Base-by-base conservation (phyloP, 331 rosid genomes). In the Acacia concinna region DNA sequence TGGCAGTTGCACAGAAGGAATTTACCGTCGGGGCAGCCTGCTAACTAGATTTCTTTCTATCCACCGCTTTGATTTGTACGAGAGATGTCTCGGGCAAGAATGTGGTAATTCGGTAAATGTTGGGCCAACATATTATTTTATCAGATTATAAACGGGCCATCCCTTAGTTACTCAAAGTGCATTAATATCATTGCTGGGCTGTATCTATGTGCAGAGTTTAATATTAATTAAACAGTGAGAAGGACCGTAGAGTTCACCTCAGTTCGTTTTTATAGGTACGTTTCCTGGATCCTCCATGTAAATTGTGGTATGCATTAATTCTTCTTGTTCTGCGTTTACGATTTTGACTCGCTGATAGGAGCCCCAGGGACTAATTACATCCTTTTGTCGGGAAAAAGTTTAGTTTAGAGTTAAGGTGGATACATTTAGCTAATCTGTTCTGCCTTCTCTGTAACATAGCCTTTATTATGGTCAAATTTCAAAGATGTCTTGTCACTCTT, bases 341-440 rank as follows among this genome's bases (percentile, higher is more conserved):
- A 38, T 38, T 21, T 12, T 68, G 23, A 21, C 52, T 11, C 52
- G 11, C 52, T 38, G 72, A 27, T 38, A 21, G 18, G 32, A 63
- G 43, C 37, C n/a, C 21, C 68, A 30, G 68, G n/a, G 68, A 28
- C 18, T 3, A 67, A 43, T 77, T 28, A 30, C 46, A 82, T 75
- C 86, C 77, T 52, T 49, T 12, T 6, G 13, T 6, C 47, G 34
- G 85, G 43, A 64, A 80, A n/a, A 70, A 65, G 79, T 64, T 71
- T 56, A 71, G 80, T 41, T 41, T 70, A 38, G 85, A 84, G 67
- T 68, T 38, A 38, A 54, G 51, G n/a, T 5, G 83, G 74, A 79
- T 70, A 59, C 84, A 85, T 56, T 79, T 35, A 43, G 79, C 77
- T 93, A 91, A 89, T 89, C 79, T 88, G 87, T 87, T 89, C 82